Conservation (phyloP, 345 rosid species). For the Firmiana major region DNA sequence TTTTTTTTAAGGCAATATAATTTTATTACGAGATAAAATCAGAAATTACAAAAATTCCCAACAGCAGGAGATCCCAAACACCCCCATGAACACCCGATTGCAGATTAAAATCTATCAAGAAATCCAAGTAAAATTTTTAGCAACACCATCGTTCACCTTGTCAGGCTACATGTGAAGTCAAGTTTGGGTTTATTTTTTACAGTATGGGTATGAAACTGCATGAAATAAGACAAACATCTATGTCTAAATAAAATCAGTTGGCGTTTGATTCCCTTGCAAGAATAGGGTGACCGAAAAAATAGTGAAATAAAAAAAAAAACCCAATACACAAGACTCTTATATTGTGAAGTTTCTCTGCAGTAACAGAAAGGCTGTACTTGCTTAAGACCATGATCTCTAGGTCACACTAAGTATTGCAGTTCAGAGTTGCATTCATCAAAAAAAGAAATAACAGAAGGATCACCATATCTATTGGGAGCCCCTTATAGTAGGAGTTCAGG, state of each 20-base stretch:
- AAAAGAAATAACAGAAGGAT: neutral
- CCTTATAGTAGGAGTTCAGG: neutral
- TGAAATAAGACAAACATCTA: neutral
- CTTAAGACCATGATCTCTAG: too few species aligned
- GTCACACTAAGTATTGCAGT: neutral
- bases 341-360: too few species aligned
- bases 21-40: too few species aligned
- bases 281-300: neutral
- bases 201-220: neutral
- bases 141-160: neutral
- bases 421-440: neutral
- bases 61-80: neutral
- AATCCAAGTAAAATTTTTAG: neutral
- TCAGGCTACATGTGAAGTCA: neutral
- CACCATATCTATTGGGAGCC: neutral
- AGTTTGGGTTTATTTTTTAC: neutral
- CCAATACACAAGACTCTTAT: neutral
- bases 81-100: neutral
- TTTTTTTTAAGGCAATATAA: too few species aligned
- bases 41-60: too few species aligned
- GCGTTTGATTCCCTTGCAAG: neutral
- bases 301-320: neutral
- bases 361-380: too few species aligned
- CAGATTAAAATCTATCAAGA: neutral
- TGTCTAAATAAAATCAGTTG: too few species aligned